phyloP scores from a whole-genome alignment of 192 early-diverging fungal genomes.

The Lobosporangium transversale region DNA sequence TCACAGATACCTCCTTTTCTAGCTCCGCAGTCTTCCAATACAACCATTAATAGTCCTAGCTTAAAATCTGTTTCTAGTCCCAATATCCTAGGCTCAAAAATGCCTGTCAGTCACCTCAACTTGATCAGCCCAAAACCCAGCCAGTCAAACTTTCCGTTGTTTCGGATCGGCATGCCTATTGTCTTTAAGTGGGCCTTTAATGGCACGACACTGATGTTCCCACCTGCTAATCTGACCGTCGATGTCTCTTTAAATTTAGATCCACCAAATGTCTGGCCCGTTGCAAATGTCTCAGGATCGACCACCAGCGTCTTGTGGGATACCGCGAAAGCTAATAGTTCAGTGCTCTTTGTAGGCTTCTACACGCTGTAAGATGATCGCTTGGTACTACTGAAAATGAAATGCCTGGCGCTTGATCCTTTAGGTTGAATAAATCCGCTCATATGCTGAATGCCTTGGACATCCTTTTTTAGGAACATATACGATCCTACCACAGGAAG shows the following conservation, averaged over 20 bases:
- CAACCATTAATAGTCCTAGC: too few species aligned
- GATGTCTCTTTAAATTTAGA: constrained; percentile 7
- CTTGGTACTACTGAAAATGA: neutral
- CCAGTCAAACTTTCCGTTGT: constrained; percentile 12
- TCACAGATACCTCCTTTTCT: too few species aligned
- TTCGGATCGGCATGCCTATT: neutral
- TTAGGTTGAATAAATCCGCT: neutral
- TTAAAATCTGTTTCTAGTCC: too few species aligned
- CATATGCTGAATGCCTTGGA: neutral
- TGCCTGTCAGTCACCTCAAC: constrained; percentile 9
- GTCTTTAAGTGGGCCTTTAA: constrained; percentile 33
- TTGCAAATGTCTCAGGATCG: constrained; percentile 24
- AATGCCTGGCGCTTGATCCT: neutral
- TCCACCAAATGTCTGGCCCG: constrained; percentile 11
- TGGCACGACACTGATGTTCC: constrained; percentile 7
- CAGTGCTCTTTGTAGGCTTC: constrained; percentile 10
- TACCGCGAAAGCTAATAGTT: neutral
- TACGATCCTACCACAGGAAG: constrained; percentile 20
- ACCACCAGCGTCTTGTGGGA: constrained; percentile 18
- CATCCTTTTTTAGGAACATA: constrained; percentile 12
- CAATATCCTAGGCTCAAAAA: neutral
- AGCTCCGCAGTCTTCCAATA: too few species aligned
- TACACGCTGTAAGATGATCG: constrained; percentile 24
- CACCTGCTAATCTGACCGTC: constrained; percentile 14
- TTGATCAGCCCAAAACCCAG: constrained; percentile 19